phyloP scores from a whole-genome alignment of 2,329 filamentous ascomycete genomes.

The Pyrenochaeta sp. region DNA sequence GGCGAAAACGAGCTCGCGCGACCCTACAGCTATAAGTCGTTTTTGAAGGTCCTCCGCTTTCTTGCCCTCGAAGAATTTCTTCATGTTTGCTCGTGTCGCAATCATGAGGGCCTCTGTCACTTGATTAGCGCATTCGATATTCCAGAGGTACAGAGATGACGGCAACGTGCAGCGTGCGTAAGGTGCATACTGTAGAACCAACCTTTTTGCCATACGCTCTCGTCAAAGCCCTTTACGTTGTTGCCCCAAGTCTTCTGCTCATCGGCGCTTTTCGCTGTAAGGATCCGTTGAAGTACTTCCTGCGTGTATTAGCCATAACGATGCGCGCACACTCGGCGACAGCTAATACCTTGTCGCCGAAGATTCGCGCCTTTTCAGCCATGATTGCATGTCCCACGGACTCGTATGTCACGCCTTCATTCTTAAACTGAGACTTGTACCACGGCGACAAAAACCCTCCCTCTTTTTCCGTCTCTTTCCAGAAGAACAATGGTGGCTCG shows the following conservation, averaged over 20 bases:
- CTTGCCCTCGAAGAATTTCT: background rate
- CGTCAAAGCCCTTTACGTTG: background rate
- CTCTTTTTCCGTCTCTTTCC: background rate
- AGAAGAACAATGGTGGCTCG: background rate
- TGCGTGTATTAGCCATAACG: background rate
- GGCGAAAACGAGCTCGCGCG: background rate
- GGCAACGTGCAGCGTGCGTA: no score
- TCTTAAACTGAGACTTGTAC: background rate
- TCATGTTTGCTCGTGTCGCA: constrained; percentile 2
- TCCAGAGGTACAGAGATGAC: background rate
- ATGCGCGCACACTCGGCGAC: background rate
- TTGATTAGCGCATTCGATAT: background rate
- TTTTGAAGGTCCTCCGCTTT: background rate
- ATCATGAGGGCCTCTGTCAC: background rate
- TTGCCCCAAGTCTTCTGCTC: background rate
- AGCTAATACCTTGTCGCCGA: background rate
- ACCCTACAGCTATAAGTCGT: background rate
- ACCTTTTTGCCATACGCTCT: background rate
- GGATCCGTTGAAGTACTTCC: background rate
- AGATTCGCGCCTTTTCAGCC: background rate
- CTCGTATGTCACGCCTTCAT: background rate
- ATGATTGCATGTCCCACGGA: background rate
- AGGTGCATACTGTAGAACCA: background rate
- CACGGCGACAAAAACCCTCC: background rate
- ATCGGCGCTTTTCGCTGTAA: background rate